Evolutionary conservation across 129 eudicot species (phyloP), one percentile per base, ranked within the genome.

Genomic region (Helichrysum umbraculigerum): DNA sequence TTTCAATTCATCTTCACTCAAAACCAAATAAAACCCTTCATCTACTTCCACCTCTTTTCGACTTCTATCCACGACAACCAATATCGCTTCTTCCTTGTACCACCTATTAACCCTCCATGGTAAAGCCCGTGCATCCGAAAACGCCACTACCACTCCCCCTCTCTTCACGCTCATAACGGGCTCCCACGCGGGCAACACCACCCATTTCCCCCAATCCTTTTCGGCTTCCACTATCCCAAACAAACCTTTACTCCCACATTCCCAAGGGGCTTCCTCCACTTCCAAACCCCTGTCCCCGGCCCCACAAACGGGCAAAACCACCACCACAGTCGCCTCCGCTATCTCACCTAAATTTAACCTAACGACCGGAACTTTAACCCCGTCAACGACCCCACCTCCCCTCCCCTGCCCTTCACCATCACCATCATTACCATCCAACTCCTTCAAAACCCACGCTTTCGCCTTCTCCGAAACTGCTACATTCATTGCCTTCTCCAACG

Each of bases 231-330:
- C 87, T 7, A 92, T 69, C 1, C 98, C 98, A 60, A 92, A 92
- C 5, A 81, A 85, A 58, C 98, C 98, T 42, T 59, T 66, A 29
- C 79, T 67, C 11, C 66, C 79, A 19, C 85, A 74, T 62, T 92
- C 94, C 91, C 91, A 92, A 3, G 98, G 98, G 1, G 98, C 98
- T 10, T 39, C 91, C 78, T 70, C 76, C 77, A 92, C 85, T 80
- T 75, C 91, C 16, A 50, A 52, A 20, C 86, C 92, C 72, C 81
- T 58, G 77, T 82, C 88, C 73, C 66, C 85, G 5, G 87, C 77
- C 71, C 78, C 79, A 71, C 98, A 92, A 7, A 88, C 96, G 4
- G 98, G 98, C 44, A 92, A 77, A 37, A 92, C 86, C 50, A 81
- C 86, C 58, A 92, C 94, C 16, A 39, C 52, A 1, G 85, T 86